These are phyloP conservation scores for Albizia julibrissin DNA, from an alignment of 306 rosid genomes.

Conservation along the genomic window DNA sequence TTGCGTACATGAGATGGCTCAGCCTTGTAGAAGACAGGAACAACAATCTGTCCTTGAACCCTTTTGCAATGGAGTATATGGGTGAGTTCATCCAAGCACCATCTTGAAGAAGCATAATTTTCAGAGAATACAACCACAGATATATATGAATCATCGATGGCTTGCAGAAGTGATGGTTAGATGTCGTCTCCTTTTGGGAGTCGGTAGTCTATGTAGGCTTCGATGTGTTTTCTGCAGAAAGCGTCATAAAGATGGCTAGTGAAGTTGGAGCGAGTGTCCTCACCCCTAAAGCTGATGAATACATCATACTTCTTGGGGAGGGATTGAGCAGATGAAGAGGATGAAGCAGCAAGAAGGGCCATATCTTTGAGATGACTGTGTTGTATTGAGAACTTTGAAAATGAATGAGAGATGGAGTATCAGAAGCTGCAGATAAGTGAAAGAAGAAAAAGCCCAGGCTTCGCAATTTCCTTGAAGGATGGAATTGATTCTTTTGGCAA, in stretches of 20 bases:
- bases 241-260: background rate
- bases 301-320: background rate
- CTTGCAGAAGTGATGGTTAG: background rate
- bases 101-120: background rate
- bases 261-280: background rate
- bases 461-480: too few relatives aligned
- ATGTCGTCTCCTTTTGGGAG: background rate
- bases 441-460: too few relatives aligned
- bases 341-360: background rate
- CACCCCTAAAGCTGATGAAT: background rate
- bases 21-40: background rate
- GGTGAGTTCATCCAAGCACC: constrained; percentile 1
- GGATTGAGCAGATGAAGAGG: background rate
- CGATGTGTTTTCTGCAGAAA: background rate
- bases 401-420: too few relatives aligned
- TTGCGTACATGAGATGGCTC: background rate
- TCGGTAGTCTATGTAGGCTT: background rate
- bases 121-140: background rate
- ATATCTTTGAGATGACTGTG: background rate
- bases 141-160: background rate
- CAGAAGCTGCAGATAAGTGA: too few relatives aligned
- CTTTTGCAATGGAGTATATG: background rate
- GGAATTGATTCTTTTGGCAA: too few relatives aligned
- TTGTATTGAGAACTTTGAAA: background rate
- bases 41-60: background rate